phyloP scores from a whole-genome alignment of 352 stramenopile genomes.

The Blastocystis sp. region DNA sequence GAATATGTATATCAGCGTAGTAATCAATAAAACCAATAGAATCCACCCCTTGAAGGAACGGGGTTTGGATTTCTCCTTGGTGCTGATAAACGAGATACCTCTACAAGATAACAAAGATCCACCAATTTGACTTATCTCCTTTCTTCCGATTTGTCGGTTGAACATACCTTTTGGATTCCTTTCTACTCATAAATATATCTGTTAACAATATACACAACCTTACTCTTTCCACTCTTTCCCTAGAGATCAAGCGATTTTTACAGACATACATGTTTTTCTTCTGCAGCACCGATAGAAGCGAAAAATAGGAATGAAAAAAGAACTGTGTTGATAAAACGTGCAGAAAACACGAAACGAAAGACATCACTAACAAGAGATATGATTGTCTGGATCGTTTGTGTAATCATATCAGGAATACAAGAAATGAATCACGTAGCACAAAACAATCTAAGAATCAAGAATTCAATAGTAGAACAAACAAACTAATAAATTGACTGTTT shows the following conservation, averaged over 20 bases:
- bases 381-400: neutral
- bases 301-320: neutral
- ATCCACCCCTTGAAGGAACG: neutral
- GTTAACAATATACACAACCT: neutral
- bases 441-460: neutral
- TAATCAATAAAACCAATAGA: neutral
- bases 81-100: neutral
- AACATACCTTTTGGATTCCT: neutral
- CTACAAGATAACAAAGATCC: neutral
- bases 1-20: neutral
- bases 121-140: too few species aligned
- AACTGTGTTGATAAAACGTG: neutral
- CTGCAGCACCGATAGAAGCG: constrained; percentile 3
- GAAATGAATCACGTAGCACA: neutral
- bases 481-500: neutral
- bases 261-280: neutral
- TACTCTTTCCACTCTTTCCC: constrained; percentile 11
- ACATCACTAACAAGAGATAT: neutral
- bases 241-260: neutral
- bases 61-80: neutral
- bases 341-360: constrained; percentile 15
- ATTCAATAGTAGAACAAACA: neutral
- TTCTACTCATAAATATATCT: neutral
- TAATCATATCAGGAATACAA: neutral
- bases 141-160: neutral